Percentiles rank a stretch among this genome's conserved stretches.
phyloP scores from a whole-genome alignment of 179 eudicot genomes.

The Beta corolliflora region DNA sequence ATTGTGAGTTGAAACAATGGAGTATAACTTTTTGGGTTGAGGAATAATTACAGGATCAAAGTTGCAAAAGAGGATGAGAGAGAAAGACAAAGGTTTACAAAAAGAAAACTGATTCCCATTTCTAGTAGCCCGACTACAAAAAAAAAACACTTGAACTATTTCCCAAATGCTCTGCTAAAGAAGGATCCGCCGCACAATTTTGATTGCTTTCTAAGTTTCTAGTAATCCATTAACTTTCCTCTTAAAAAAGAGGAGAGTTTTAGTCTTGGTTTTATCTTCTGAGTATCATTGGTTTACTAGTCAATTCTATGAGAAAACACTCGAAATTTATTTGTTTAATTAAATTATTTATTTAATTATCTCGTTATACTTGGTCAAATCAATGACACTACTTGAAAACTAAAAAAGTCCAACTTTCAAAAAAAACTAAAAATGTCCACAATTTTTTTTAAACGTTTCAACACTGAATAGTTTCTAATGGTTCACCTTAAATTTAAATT shows the following conservation, averaged over 20 bases:
- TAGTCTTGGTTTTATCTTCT: neutral
- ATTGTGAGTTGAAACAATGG: neutral
- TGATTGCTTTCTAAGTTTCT: constrained; percentile 6
- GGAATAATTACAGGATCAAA: neutral
- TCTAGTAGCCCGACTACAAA: neutral
- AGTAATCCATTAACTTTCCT: neutral
- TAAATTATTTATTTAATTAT: neutral
- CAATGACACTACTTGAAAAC: neutral
- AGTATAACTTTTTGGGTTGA: neutral
- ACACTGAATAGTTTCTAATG: too few species aligned
- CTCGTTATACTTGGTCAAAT: neutral
- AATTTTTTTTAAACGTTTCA: too few species aligned
- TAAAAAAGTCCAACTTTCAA: too few species aligned
- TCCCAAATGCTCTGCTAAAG: neutral
- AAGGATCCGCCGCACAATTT: constrained; percentile 24
- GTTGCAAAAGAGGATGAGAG: neutral
- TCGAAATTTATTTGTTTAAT: too few species aligned
- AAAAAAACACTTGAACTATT: neutral
- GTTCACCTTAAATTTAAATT: too few species aligned
- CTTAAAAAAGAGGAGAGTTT: too few species aligned
- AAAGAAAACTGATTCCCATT: neutral
- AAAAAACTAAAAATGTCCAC: too few species aligned
- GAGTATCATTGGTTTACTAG: neutral
- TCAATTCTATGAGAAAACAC: constrained; percentile 1
- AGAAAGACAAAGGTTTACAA: too few species aligned